Conservation (phyloP, 2,329 filamentous ascomycete genomes). For the Exserohilum rostratum region DNA sequence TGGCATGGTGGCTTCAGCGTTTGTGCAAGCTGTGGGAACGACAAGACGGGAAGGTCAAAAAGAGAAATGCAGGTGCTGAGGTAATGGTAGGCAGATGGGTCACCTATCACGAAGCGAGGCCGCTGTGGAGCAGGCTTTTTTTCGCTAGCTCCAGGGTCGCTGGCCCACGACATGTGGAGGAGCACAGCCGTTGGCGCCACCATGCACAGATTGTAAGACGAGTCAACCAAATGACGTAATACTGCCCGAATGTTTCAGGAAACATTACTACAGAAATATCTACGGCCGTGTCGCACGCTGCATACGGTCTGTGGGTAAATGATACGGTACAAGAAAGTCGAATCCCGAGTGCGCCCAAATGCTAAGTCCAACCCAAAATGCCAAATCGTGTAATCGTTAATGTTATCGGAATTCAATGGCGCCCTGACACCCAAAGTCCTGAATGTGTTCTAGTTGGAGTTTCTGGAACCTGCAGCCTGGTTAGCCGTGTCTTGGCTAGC, state of each 20-base stretch:
- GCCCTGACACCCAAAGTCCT: conserved; percentile 80
- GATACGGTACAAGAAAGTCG: conserved; percentile 37
- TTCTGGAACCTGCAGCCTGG: conserved; percentile 76
- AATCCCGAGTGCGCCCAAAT: conserved; percentile 35
- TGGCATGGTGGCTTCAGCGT: conserved; percentile 32
- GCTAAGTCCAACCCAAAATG: conserved; percentile 31
- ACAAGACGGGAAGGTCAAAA: conserved; percentile 1
- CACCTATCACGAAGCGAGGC: conserved; percentile 26
- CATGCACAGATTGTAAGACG: conserved; percentile 11
- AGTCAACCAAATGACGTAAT: conserved; percentile 27
- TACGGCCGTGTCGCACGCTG: conserved; percentile 37
- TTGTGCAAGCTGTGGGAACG: neutral
- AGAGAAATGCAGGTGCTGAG: conserved; percentile 11
- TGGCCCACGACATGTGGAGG: conserved; percentile 19
- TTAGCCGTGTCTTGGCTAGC: conserved; percentile 19
- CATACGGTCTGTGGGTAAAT: conserved; percentile 31
- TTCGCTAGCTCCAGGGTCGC: conserved; percentile 29
- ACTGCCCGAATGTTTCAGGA: conserved; percentile 11
- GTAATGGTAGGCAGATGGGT: conserved; percentile 30
- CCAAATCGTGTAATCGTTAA: conserved; percentile 38
- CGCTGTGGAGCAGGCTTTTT: conserved; percentile 41
- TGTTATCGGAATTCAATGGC: conserved; percentile 85
- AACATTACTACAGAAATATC: conserved; percentile 20
- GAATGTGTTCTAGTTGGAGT: conserved; percentile 85
- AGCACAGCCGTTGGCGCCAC: conserved; percentile 8